Percentiles rank a stretch among this genome's conserved stretches.
Conservation (phyloP, 1,284 basidiomycete genomes). For the Fomitopsis pinicola region DNA sequence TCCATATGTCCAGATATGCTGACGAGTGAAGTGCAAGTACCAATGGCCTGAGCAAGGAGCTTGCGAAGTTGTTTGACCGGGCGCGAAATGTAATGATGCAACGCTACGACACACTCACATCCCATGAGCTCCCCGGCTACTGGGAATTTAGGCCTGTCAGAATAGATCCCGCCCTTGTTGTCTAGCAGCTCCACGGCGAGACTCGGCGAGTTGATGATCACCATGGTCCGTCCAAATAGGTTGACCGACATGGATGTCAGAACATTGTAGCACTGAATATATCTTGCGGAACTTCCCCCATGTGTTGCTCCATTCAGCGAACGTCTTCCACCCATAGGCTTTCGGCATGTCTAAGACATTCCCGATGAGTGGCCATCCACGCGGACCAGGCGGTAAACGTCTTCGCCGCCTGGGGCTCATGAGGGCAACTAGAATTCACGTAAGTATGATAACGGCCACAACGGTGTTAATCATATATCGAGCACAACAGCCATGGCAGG, state of each 20-base stretch:
- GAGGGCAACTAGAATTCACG: not conserved
- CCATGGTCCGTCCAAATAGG: conserved; percentile 53
- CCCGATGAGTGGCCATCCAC: conserved; percentile 26
- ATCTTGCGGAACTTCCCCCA: conserved; percentile 18
- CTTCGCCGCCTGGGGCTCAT: not conserved
- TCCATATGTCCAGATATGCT: conserved; percentile 22
- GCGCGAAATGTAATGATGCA: conserved; percentile 56
- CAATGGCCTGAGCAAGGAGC: conserved; percentile 23
- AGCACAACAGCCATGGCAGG: no score
- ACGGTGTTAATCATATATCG: no score
- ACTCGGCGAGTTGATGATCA: conserved; percentile 54
- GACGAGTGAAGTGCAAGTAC: conserved; percentile 21
- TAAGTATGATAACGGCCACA: not conserved
- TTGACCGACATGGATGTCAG: conserved; percentile 23
- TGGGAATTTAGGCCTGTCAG: conserved; percentile 48
- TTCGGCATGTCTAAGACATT: conserved; percentile 29
- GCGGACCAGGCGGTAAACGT: conserved; percentile 28
- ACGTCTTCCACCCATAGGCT: conserved; percentile 23
- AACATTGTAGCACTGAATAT: not conserved
- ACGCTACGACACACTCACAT: conserved; percentile 58
- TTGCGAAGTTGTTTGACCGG: conserved; percentile 60
- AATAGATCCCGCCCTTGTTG: conserved; percentile 62
- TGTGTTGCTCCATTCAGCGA: conserved; percentile 23
- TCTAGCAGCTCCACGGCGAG: conserved; percentile 58
- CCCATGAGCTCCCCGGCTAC: conserved; percentile 51